Evolutionary conservation across 305 asterid species (phyloP).

Genomic region (Fraxinus sp.): DNA sequence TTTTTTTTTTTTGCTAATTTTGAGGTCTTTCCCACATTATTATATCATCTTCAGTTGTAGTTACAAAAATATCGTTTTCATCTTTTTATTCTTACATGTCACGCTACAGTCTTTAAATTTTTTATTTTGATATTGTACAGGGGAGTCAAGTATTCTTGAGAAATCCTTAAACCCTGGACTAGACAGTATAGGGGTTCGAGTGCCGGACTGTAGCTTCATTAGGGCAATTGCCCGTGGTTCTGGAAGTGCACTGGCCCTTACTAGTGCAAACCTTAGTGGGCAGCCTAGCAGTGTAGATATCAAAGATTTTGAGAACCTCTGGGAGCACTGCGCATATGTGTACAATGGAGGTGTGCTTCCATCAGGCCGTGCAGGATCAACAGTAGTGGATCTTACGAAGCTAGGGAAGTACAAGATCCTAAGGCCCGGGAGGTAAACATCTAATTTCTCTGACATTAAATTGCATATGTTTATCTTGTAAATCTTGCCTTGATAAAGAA

Average conservation of each 20-base stretch:
- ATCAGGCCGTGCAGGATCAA: constrained; percentile 86
- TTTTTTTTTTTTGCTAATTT: neutral
- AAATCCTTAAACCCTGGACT: constrained; percentile 78
- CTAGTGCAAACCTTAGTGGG: constrained; percentile 88
- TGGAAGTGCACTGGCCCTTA: constrained; percentile 76
- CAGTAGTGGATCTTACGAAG: constrained; percentile 73
- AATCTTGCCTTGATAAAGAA: neutral
- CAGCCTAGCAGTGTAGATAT: constrained; percentile 73
- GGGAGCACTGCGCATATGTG: constrained; percentile 69
- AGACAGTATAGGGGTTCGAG: constrained; percentile 87
- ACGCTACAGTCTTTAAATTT: neutral
- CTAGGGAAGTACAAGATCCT: constrained; percentile 74
- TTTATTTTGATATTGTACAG: constrained; percentile 33
- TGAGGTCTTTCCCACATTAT: neutral
- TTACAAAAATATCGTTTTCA: neutral
- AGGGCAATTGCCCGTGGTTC: constrained; percentile 75
- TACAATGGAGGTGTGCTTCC: constrained; percentile 82
- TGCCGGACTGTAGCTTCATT: constrained; percentile 73
- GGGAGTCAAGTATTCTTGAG: constrained; percentile 77
- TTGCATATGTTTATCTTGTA: neutral
- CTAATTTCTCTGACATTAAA: neutral
- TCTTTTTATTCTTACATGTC: neutral
- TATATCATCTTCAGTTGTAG: neutral
- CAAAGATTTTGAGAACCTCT: constrained; percentile 68
- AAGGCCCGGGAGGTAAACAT: constrained; percentile 76